Conservation (phyloP, 371 early-diverging fungal species). For the Blakeslea trispora region DNA sequence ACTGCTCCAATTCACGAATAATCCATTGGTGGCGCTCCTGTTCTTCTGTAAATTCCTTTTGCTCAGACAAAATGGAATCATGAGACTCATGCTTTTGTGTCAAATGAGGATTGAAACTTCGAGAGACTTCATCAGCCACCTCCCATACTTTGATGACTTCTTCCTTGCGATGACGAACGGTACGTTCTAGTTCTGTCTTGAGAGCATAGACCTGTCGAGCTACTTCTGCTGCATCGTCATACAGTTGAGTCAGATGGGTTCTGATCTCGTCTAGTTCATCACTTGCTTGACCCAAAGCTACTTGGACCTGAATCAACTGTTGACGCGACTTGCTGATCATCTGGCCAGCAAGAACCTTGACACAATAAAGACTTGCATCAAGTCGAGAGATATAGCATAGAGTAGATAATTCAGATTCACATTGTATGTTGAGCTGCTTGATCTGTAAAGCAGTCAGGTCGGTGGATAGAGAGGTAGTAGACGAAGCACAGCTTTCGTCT, state of each 20-base stretch:
- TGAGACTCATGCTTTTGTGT: too few relatives aligned
- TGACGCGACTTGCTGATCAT: conserved; percentile 45
- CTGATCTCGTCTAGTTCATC: conserved; percentile 52
- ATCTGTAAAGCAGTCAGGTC: conserved; percentile 9
- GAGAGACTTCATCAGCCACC: conserved; percentile 59
- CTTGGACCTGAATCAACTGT: conserved; percentile 43
- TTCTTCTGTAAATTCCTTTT: conserved; percentile 33
- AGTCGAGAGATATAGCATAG: conserved; percentile 44
- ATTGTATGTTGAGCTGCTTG: conserved; percentile 14
- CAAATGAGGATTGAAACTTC: conserved; percentile 39
- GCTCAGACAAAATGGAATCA: too few relatives aligned
- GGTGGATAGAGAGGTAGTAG: background rate
- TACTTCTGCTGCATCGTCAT: conserved; percentile 62
- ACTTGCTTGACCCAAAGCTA: conserved; percentile 48
- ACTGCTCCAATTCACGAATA: conserved; percentile 57
- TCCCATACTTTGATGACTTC: conserved; percentile 68
- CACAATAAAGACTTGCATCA: conserved; percentile 60
- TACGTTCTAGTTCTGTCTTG: conserved; percentile 56
- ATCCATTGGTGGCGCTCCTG: conserved; percentile 61
- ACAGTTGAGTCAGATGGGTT: conserved; percentile 49
- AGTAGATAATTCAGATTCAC: conserved; percentile 13
- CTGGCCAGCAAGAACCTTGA: conserved; percentile 54
- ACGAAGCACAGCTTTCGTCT: conserved; percentile 1
- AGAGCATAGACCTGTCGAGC: conserved; percentile 54
- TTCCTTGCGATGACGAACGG: conserved; percentile 58